Percentiles rank a stretch among this genome's conserved stretches.
phyloP scores from a whole-genome alignment of 1,139 yeast species.

The Saccharomyces pastorianus region DNA sequence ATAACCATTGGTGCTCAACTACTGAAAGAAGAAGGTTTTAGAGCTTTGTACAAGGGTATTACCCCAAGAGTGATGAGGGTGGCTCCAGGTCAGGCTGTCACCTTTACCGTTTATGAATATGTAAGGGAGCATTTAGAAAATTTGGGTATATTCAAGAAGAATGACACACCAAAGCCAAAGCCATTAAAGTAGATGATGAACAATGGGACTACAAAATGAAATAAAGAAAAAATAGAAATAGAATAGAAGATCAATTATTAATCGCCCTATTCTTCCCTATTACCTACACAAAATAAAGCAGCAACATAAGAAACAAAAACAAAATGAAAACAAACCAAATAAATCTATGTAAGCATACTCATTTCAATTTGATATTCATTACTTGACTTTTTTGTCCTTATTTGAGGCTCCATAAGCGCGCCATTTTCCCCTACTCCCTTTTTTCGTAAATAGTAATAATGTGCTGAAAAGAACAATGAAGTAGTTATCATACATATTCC shows the following conservation, averaged over 20 bases:
- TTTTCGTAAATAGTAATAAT: not conserved
- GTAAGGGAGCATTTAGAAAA: constrained; percentile 63
- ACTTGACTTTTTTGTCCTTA: not conserved
- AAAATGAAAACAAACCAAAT: not conserved
- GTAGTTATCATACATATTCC: not conserved
- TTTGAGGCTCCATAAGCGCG: not conserved
- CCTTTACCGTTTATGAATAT: constrained; percentile 91
- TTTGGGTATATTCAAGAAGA: constrained; percentile 23
- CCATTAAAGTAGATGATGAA: constrained; percentile 5
- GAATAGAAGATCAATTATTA: not conserved
- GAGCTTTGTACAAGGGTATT: constrained; percentile 90
- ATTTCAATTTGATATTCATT: not conserved
- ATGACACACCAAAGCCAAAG: constrained; percentile 10
- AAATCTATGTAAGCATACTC: not conserved
- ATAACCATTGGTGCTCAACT: constrained; percentile 72
- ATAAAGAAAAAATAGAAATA: not conserved
- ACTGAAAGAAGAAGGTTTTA: constrained; percentile 79
- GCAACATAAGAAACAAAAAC: not conserved
- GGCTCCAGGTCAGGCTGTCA: constrained; percentile 98
- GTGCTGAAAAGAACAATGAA: not conserved
- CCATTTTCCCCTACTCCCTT: not conserved
- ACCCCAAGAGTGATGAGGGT: constrained; percentile 99
- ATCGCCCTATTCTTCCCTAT: not conserved
- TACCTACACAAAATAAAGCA: not conserved
- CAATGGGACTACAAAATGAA: not conserved